Percentiles rank a stretch among this genome's conserved stretches.
phyloP scores from a whole-genome alignment of 345 rosid genomes.

The Citrus medica region DNA sequence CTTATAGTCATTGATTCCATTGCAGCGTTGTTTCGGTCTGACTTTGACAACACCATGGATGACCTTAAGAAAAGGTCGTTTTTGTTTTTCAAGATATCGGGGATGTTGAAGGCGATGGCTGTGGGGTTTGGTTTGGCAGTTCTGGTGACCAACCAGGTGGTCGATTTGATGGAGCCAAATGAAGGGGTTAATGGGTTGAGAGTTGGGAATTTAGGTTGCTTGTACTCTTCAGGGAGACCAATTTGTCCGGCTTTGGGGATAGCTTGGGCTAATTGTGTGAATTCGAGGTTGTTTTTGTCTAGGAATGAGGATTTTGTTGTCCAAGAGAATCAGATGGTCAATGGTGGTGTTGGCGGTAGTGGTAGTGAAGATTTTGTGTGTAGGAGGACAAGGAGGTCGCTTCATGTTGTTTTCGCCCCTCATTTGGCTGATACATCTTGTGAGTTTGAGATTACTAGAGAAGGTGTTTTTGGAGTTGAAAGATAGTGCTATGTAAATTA shows the following conservation, averaged over 20 bases:
- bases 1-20: constrained; percentile 80
- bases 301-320: constrained; percentile 35
- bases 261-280: constrained; percentile 85
- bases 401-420: constrained; percentile 72
- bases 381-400: constrained; percentile 36
- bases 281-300: constrained; percentile 72
- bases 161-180: constrained; percentile 55
- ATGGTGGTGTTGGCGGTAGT: constrained; percentile 19
- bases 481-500: constrained; percentile 7
- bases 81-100: constrained; percentile 73
- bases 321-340: constrained; percentile 15
- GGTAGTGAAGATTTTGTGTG: constrained; percentile 16
- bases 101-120: constrained; percentile 64
- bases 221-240: constrained; percentile 68
- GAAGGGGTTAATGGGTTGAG: constrained; percentile 60
- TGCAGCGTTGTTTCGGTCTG: constrained; percentile 85
- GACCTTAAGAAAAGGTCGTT: constrained; percentile 69
- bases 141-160: constrained; percentile 84
- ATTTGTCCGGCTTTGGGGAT: constrained; percentile 73
- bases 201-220: constrained; percentile 61
- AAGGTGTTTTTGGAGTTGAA: constrained; percentile 52
- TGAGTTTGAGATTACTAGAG: constrained; percentile 55
- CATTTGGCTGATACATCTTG: constrained; percentile 59
- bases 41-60: constrained; percentile 64
- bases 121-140: constrained; percentile 59